Conservation (phyloP, 179 eudicot genomes). For the Nepenthes alata region DNA sequence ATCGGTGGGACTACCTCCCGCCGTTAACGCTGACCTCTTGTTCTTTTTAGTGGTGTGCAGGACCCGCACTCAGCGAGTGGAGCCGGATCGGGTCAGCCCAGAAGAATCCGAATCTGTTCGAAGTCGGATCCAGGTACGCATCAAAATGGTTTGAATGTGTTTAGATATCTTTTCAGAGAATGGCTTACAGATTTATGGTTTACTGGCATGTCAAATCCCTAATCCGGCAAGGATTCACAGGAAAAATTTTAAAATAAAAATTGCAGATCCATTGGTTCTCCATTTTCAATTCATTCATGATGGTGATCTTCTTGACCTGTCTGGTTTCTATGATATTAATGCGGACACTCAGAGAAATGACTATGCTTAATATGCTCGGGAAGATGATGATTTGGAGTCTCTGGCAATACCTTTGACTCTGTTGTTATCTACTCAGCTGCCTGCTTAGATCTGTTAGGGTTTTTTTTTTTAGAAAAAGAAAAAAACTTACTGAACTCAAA, state of each 20-base stretch:
- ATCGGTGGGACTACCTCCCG: too few species aligned
- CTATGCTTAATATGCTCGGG: conserved; percentile 95
- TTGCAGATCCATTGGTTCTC: conserved; percentile 97
- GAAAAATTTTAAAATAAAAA: background rate
- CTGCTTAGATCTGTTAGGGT: too few species aligned
- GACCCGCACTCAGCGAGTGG: too few species aligned
- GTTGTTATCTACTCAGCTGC: background rate
- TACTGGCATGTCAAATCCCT: background rate
- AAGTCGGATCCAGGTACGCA: too few species aligned
- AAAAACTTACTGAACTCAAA: background rate
- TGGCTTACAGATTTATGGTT: background rate
- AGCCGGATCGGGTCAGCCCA: too few species aligned
- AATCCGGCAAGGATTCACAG: too few species aligned
- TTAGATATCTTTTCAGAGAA: too few species aligned
- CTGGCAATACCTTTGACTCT: conserved; percentile 36
- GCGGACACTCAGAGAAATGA: conserved; percentile 97
- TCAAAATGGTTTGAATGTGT: too few species aligned
- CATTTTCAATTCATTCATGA: conserved; percentile 95
- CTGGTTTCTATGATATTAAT: conserved; percentile 91
- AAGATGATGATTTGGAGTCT: conserved; percentile 90
- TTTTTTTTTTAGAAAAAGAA: too few species aligned
- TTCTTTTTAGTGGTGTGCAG: too few species aligned
- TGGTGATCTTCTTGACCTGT: conserved; percentile 95
- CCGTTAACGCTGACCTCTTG: too few species aligned
- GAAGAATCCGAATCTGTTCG: too few species aligned